Evolutionary conservation across 176 grass and related monocot species (phyloP), one percentile per base, ranked within the genome.

Genomic region (Carex myosuroides): DNA sequence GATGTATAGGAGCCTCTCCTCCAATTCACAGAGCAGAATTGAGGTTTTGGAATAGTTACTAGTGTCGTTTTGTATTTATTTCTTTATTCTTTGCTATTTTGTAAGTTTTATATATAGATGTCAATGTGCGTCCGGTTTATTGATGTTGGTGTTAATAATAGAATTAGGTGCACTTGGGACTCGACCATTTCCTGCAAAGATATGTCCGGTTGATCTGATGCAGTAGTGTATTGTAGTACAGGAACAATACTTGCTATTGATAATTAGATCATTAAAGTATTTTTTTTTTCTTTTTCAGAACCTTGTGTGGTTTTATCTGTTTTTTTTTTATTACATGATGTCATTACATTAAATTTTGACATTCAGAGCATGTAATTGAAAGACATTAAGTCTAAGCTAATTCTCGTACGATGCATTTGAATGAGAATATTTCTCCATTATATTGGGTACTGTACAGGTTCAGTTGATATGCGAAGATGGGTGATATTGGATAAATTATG

Each of bases 1-100:
- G 54, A 94, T 93, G 91, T 98, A 98, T 93, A 88, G 35, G 21
- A 88, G 41, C 55, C 60, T 94, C 39, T 64, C 30, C 64, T 80
- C 55, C 72, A 84, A 79, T 20, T 30, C 22, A 6, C 7, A 69
- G 58, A 66, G 26, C 13, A 87, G 66, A 81, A 69, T 80, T 39
- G 81, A 86, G 81, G 87, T 67, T 72, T 55, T 87, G 63, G 87
- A 82, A 24, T 92, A 83, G 87, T 24, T 70, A 64, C 13, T 10
- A 70, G 73, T 56, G 58, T 48, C 69, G 41, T 21, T 18, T 30
- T 46, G 13, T 50, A 54, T 80, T 80, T 67, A 26, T 58, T 70
- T 37, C 8, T 68, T 67, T 53, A 67, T 83, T 82, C 3, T 82
- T 50, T 83, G 14, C 24, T 16, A 33, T 68, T 83, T 64, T 68